These are phyloP conservation scores for Solanum habrochaites DNA, from an alignment of 257 asterid genomes.

Conservation along the genomic window DNA sequence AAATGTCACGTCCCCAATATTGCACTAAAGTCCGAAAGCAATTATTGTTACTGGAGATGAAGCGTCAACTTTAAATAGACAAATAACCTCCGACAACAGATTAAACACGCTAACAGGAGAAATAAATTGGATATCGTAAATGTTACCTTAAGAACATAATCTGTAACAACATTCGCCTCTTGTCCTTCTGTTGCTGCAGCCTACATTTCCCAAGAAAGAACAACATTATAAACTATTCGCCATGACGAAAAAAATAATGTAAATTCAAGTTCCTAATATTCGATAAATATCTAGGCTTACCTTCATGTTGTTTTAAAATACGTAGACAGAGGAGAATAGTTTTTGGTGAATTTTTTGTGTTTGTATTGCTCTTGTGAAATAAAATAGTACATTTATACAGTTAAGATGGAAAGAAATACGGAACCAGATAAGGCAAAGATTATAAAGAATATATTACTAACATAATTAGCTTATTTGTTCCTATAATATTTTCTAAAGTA, in stretches of 20 bases:
- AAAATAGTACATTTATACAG: too few relatives aligned
- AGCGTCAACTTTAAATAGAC: too few relatives aligned
- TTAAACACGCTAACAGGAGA: neutral
- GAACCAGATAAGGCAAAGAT: too few relatives aligned
- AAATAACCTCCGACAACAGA: neutral
- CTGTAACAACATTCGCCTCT: conserved; percentile 24
- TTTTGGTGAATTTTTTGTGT: too few relatives aligned
- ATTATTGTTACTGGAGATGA: neutral
- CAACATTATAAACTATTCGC: neutral
- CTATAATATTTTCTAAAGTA: too few relatives aligned
- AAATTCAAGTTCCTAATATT: neutral
- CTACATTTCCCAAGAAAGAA: conserved; percentile 1
- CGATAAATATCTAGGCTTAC: neutral
- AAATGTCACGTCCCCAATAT: conserved; percentile 25
- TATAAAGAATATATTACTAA: too few relatives aligned
- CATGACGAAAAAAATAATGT: neutral
- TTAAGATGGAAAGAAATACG: too few relatives aligned
- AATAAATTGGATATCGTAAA: neutral
- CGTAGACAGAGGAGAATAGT: too few relatives aligned
- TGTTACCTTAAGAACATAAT: conserved; percentile 24
- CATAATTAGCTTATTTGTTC: too few relatives aligned
- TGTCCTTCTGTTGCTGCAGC: conserved; percentile 35
- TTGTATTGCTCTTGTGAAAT: too few relatives aligned
- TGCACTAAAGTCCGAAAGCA: neutral
- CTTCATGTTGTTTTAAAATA: too few relatives aligned